These are phyloP conservation scores for Fagopyrum esculentum DNA, from an alignment of 148 eudicot species.

Conservation along the genomic window DNA sequence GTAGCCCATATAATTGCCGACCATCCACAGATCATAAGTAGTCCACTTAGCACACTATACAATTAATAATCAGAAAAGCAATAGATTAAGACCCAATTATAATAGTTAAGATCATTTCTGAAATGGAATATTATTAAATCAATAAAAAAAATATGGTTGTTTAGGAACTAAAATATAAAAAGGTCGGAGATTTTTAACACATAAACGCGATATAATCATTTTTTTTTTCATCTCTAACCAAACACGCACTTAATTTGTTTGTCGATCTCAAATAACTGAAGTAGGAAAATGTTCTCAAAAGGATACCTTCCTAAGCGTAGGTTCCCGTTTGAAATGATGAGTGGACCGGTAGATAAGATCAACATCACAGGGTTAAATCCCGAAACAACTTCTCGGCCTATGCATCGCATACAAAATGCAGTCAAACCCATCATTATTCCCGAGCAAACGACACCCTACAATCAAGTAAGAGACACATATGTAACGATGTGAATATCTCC, in stretches of 20 bases:
- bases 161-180: not conserved
- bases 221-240: too few species aligned
- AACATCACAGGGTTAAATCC: not conserved
- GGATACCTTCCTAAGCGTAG: not conserved
- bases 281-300: too few species aligned
- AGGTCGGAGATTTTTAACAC: too few species aligned
- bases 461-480: too few species aligned
- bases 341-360: not conserved
- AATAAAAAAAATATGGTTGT: not conserved
- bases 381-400: not conserved
- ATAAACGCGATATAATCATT: too few species aligned
- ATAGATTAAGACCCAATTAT: not conserved
- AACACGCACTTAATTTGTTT: too few species aligned
- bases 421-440: slow-evolving; percentile 3
- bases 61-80: not conserved
- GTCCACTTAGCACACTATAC: not conserved
- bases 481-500: too few species aligned
- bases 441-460: not conserved
- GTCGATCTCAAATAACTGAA: too few species aligned
- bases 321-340: not conserved
- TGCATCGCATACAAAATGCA: not conserved
- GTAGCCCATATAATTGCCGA: not conserved
- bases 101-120: not conserved
- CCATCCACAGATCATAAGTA: not conserved
- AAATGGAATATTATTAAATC: not conserved